Conservation (phyloP, 768 basidiomycete genomes). For the Galerina marginata region DNA sequence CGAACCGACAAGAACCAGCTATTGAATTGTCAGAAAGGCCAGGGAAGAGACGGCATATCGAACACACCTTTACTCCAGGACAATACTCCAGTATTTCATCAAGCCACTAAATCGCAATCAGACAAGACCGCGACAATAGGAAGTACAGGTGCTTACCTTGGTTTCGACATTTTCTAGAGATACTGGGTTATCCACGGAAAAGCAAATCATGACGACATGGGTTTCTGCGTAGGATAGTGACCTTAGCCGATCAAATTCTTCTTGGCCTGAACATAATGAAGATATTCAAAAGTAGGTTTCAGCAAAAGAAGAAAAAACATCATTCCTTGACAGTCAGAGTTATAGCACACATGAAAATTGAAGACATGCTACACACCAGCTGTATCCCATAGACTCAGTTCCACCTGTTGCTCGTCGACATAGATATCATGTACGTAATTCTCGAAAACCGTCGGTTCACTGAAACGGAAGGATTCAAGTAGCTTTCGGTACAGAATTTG, state of each 20-base stretch:
- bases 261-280: slow-evolving; percentile 66
- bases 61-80: slow-evolving; percentile 88
- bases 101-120: slow-evolving; percentile 71
- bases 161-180: slow-evolving; percentile 95
- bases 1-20: slow-evolving; percentile 91
- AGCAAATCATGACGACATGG: slow-evolving; percentile 95
- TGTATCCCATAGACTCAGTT: slow-evolving; percentile 96
- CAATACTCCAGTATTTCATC: slow-evolving; percentile 92
- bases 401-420: slow-evolving; percentile 87
- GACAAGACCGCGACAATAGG: background rate
- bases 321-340: slow-evolving; percentile 9
- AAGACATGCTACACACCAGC: slow-evolving; percentile 65
- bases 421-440: slow-evolving; percentile 93
- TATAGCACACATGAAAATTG: background rate
- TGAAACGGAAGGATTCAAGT: slow-evolving; percentile 31
- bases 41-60: background rate
- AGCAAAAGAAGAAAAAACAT: slow-evolving; percentile 9
- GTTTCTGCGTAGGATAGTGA: slow-evolving; percentile 98
- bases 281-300: too few relatives aligned
- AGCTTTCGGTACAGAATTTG: background rate
- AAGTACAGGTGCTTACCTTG: slow-evolving; percentile 56
- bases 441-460: slow-evolving; percentile 95
- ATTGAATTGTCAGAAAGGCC: slow-evolving; percentile 14
- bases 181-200: slow-evolving; percentile 95
- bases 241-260: slow-evolving; percentile 92